Percentiles rank a stretch among this genome's conserved stretches.
Evolutionary conservation across 2,329 filamentous ascomycete genomes (phyloP).

Genomic region (Orbilia quercus): DNA sequence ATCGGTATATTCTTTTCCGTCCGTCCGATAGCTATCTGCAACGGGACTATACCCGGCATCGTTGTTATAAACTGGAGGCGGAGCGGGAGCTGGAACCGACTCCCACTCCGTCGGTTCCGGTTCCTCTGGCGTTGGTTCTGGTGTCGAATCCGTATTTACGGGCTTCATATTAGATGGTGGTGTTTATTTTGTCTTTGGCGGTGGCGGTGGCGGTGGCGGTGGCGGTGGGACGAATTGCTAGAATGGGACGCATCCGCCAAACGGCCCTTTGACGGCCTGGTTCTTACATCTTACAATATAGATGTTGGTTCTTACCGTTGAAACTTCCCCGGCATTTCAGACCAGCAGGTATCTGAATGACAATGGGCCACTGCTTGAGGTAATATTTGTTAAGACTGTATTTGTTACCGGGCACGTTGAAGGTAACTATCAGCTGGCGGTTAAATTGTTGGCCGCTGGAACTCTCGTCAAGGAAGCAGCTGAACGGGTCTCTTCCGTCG

Average conservation of each 20-base stretch:
- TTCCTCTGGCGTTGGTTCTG: too few species aligned
- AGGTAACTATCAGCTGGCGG: background rate
- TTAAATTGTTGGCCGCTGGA: background rate
- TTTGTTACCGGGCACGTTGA: conserved; percentile 21
- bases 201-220: too few species aligned
- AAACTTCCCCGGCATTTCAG: background rate
- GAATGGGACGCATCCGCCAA: conserved; percentile 23
- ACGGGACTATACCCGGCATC: too few species aligned
- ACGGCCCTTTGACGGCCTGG: conserved; percentile 11
- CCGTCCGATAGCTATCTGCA: too few species aligned
- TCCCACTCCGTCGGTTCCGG: too few species aligned
- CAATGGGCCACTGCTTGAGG: conserved; percentile 1
- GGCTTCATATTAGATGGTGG: too few species aligned
- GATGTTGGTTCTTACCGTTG: background rate
- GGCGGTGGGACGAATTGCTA: conserved; percentile 5
- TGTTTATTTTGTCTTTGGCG: too few species aligned
- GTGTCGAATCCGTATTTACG: too few species aligned
- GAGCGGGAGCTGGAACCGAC: too few species aligned
- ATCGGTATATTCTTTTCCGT: too few species aligned
- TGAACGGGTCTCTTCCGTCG: background rate
- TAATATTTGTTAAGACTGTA: conserved; percentile 5
- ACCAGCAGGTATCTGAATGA: conserved; percentile 5
- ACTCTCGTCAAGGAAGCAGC: background rate
- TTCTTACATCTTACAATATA: conserved; percentile 21
- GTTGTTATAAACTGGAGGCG: too few species aligned